Evolutionary conservation across 306 rosid species (phyloP).

Genomic region (Vigna radiata): DNA sequence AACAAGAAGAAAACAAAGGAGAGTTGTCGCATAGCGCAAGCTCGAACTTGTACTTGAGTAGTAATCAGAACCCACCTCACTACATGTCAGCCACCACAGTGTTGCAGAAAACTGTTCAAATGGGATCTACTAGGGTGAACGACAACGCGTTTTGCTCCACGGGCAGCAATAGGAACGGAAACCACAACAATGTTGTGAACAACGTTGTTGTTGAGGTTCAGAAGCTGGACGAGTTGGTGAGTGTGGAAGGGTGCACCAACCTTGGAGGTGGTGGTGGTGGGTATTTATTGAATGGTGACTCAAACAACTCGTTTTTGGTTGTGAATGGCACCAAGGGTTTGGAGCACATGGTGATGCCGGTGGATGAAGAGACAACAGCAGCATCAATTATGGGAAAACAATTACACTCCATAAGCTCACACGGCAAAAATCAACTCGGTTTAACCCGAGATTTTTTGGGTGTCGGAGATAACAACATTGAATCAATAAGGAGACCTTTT

Average conservation of each 20-base stretch:
- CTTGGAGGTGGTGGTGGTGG: slow-evolving; percentile 39
- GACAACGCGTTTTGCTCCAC: slow-evolving; percentile 47
- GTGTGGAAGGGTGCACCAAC: slow-evolving; percentile 38
- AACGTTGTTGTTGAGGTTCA: slow-evolving; percentile 28
- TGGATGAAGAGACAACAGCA: slow-evolving; percentile 24
- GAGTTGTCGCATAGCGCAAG: slow-evolving; percentile 51
- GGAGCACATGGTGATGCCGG: slow-evolving; percentile 31
- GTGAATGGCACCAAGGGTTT: slow-evolving; percentile 33
- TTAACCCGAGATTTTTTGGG: slow-evolving; percentile 89
- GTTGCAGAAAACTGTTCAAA: slow-evolving; percentile 66
- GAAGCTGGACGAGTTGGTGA: slow-evolving; percentile 50
- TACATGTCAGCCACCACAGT: slow-evolving; percentile 77
- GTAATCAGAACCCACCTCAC: slow-evolving; percentile 44
- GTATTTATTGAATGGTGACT: slow-evolving; percentile 37
- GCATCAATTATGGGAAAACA: slow-evolving; percentile 18
- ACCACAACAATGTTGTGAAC: not conserved
- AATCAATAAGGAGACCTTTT: slow-evolving; percentile 49
- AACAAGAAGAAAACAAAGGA: slow-evolving; percentile 58
- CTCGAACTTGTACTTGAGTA: slow-evolving; percentile 48
- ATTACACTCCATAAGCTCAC: slow-evolving; percentile 16
- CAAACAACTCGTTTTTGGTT: slow-evolving; percentile 39
- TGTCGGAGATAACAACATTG: slow-evolving; percentile 56
- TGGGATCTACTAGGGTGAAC: slow-evolving; percentile 64
- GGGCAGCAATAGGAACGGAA: not conserved
- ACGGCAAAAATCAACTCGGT: slow-evolving; percentile 50